Percentiles rank a stretch among this genome's conserved stretches.
These are phyloP conservation scores for Acacia crassicarpa DNA, from an alignment of 306 rosid genomes.

Conservation along the genomic window DNA sequence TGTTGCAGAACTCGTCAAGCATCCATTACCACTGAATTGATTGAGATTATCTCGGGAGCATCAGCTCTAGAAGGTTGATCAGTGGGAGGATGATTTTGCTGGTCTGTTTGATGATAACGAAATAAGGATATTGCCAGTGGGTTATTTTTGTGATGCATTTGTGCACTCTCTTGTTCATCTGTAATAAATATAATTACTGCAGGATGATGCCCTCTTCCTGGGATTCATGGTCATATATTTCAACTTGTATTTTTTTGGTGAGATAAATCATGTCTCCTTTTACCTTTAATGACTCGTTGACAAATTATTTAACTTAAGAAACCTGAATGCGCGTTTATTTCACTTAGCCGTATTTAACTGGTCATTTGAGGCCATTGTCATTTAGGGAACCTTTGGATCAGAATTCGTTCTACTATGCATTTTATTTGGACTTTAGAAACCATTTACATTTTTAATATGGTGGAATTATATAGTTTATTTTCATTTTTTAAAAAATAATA, in stretches of 20 bases:
- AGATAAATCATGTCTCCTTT: constrained; percentile 28
- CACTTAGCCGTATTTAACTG: background rate
- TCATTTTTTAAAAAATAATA: too few species aligned
- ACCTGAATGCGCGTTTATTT: constrained; percentile 8
- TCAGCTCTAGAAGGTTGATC: constrained; percentile 76
- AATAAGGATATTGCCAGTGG: constrained; percentile 43
- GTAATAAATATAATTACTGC: constrained; percentile 56
- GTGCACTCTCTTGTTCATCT: constrained; percentile 18
- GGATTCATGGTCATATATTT: constrained; percentile 35
- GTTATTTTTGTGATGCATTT: constrained; percentile 42
- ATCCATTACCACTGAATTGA: constrained; percentile 95
- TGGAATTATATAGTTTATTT: too few species aligned
- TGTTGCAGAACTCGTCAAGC: constrained; percentile 96
- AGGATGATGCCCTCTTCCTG: constrained; percentile 33
- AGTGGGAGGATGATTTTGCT: constrained; percentile 23
- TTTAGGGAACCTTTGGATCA: background rate
- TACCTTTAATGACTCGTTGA: constrained; percentile 16
- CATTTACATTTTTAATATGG: background rate
- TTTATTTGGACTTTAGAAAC: background rate
- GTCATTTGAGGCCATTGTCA: background rate
- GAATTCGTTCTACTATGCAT: constrained; percentile 6
- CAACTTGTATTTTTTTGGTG: constrained; percentile 31
- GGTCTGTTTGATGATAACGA: constrained; percentile 40
- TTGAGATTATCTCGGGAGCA: constrained; percentile 98
- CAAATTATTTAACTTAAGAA: background rate